phyloP scores from a whole-genome alignment of 1,284 basidiomycete genomes.

The Malassezia slooffiae region DNA sequence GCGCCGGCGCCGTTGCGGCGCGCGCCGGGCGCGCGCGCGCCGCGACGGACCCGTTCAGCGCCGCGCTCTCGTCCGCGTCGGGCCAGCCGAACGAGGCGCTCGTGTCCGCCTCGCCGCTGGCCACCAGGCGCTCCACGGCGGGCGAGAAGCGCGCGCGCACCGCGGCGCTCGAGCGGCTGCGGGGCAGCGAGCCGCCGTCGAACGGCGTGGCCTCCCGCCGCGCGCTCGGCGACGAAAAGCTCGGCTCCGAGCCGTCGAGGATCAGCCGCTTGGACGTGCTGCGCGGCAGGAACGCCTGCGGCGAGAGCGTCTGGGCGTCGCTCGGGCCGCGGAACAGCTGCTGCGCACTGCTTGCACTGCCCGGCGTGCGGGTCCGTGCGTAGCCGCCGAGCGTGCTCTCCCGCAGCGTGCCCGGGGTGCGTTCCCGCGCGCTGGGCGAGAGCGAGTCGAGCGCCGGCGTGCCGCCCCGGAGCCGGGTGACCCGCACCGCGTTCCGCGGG shows the following conservation, averaged over 20 bases:
- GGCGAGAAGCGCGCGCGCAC: constrained; percentile 15
- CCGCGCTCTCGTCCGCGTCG: no score
- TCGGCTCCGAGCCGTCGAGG: constrained; percentile 54
- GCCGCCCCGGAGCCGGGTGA: constrained; percentile 38
- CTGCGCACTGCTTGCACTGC: constrained; percentile 37
- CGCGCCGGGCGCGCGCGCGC: constrained; percentile 24
- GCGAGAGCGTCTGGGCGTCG: constrained; percentile 48
- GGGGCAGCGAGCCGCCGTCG: no score
- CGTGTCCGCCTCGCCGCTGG: not conserved
- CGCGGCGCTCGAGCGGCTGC: not conserved
- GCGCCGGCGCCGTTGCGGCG: constrained; percentile 15
- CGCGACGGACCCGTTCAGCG: no score
- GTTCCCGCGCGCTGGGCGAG: constrained; percentile 23
- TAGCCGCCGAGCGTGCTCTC: constrained; percentile 35
- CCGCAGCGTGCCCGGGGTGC: constrained; percentile 33
- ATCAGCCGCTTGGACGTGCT: constrained; percentile 91
- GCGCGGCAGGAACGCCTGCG: constrained; percentile 58
- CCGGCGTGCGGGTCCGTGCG: constrained; percentile 12
- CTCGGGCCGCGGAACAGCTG: constrained; percentile 51
- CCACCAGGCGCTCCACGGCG: constrained; percentile 6
- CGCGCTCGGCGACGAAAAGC: constrained; percentile 23
- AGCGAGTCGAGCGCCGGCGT: constrained; percentile 32
- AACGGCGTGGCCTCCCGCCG: constrained; percentile 5
- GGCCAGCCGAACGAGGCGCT: not conserved
- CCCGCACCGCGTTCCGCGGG: constrained; percentile 32